Conservation (phyloP, 2,329 filamentous ascomycete genomes). For the Xylariomycetidae sp. region DNA sequence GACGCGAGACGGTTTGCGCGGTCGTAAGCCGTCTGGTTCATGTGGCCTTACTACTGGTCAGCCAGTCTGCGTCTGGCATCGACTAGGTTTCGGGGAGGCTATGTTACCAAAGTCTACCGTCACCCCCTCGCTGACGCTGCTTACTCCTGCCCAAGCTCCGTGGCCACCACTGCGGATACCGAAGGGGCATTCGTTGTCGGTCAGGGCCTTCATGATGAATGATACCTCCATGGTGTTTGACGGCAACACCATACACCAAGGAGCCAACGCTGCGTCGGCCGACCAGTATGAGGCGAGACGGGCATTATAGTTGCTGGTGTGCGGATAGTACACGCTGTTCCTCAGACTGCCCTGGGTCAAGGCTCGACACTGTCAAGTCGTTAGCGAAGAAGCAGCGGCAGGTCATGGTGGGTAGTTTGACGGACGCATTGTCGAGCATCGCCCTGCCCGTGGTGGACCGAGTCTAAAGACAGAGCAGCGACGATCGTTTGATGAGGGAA, state of each 20-base stretch:
- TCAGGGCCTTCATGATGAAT: slow-evolving; percentile 27
- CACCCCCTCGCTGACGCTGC: slow-evolving; percentile 17
- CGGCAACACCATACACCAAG: slow-evolving; percentile 32
- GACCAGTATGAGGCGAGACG: slow-evolving; percentile 32
- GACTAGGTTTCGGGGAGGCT: not conserved
- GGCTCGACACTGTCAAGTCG: too few species aligned
- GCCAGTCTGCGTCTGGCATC: too few species aligned
- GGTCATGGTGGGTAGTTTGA: too few species aligned
- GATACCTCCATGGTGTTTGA: slow-evolving; percentile 30
- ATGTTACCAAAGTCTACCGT: slow-evolving; percentile 16
- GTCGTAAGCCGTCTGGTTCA: slow-evolving; percentile 25
- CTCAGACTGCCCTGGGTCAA: too few species aligned
- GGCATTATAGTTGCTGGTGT: too few species aligned
- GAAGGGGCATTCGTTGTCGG: slow-evolving; percentile 26
- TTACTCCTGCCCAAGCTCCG: slow-evolving; percentile 16
- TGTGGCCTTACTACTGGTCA: too few species aligned
- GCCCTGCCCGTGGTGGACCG: too few species aligned
- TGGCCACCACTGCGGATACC: slow-evolving; percentile 30
- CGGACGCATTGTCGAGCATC: too few species aligned
- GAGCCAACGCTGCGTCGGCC: slow-evolving; percentile 26
- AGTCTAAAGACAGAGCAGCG: too few species aligned
- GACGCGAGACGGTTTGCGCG: slow-evolving; percentile 17
- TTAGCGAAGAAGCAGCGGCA: too few species aligned
- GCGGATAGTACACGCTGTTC: too few species aligned
- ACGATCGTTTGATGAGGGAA: too few species aligned